Evolutionary conservation across 768 basidiomycete species (phyloP).

Genomic region (Cyclocybe cylindracea): DNA sequence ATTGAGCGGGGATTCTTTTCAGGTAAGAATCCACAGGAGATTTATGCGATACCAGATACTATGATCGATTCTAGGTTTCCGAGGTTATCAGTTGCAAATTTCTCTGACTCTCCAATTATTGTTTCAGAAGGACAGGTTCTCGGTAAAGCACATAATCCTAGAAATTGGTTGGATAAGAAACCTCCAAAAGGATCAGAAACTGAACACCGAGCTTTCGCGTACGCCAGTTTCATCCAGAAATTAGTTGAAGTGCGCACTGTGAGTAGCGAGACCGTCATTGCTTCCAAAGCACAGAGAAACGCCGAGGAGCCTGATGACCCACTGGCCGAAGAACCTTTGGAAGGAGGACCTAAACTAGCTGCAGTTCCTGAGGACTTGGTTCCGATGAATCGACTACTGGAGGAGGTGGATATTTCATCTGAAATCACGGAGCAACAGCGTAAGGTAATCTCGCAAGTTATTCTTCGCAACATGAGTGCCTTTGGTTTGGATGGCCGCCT

Average conservation of each 20-base stretch:
- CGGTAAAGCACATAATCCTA: constrained; percentile 7
- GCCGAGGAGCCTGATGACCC: constrained; percentile 7
- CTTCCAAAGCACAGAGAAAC: not conserved
- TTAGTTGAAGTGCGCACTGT: not conserved
- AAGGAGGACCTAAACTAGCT: constrained; percentile 30
- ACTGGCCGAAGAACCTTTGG: constrained; percentile 16
- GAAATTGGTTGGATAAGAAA: constrained; percentile 13
- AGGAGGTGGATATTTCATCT: constrained; percentile 8
- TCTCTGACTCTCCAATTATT: constrained; percentile 7
- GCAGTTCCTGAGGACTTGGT: constrained; percentile 19
- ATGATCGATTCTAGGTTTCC: constrained; percentile 7
- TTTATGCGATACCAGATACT: constrained; percentile 14
- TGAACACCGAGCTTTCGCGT: too few species aligned
- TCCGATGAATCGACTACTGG: not conserved
- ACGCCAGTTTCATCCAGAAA: not conserved
- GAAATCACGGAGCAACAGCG: not conserved
- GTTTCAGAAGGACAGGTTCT: constrained; percentile 15
- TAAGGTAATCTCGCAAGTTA: not conserved
- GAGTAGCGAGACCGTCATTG: not conserved
- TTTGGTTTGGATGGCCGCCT: constrained; percentile 32
- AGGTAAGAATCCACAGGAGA: constrained; percentile 2
- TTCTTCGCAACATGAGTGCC: constrained; percentile 5
- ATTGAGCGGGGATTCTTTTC: constrained; percentile 12
- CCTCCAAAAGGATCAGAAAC: too few species aligned
- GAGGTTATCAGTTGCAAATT: constrained; percentile 4